Evolutionary conservation across 2,329 filamentous ascomycete genomes (phyloP).

Genomic region (Pseudopithomyces chartarum): DNA sequence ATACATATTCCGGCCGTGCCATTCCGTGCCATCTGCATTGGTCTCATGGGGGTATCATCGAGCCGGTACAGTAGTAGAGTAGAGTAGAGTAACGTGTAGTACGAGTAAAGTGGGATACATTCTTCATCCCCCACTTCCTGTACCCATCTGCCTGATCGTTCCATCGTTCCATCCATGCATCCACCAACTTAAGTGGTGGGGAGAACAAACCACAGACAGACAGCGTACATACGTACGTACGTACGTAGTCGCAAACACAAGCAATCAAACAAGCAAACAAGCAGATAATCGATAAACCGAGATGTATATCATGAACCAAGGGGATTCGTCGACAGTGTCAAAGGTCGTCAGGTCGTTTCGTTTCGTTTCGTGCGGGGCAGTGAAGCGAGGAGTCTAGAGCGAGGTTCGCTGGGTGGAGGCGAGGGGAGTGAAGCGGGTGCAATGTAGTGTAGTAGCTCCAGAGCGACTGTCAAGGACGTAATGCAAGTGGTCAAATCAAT

Average conservation of each 20-base stretch:
- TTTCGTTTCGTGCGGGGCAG: conserved; percentile 5
- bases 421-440: not conserved
- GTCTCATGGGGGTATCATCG: conserved; percentile 36
- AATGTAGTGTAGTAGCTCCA: too few species aligned
- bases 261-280: conserved; percentile 9
- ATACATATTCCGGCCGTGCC: too few species aligned
- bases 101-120: too few species aligned
- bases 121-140: too few species aligned
- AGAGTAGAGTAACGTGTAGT: not conserved
- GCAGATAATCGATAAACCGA: conserved; percentile 9
- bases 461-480: too few species aligned
- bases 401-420: not conserved
- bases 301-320: conserved; percentile 11
- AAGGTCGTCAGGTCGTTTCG: conserved; percentile 19
- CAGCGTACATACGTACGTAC: too few species aligned
- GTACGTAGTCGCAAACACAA: too few species aligned
- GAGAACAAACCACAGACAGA: too few species aligned
- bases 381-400: not conserved
- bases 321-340: conserved; percentile 17
- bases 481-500: too few species aligned
- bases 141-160: too few species aligned
- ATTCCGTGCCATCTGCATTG: too few species aligned
- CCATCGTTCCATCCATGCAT: not conserved
- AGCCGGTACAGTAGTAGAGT: conserved; percentile 25
- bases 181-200: conserved; percentile 20